phyloP scores from a whole-genome alignment of 805 yeast genomes.

The Grigorovia transvaalensis region DNA sequence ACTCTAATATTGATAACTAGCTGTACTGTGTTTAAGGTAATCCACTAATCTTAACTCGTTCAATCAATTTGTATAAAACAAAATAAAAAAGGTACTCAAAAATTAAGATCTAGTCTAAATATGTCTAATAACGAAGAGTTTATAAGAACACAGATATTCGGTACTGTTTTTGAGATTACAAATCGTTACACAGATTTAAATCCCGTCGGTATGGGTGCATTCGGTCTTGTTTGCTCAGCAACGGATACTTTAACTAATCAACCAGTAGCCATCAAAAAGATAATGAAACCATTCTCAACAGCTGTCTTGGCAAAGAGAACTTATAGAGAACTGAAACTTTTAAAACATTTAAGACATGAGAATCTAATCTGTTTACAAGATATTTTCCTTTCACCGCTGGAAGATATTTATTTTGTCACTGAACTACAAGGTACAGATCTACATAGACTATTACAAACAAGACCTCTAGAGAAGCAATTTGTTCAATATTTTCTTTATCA shows the following conservation, averaged over 20 bases:
- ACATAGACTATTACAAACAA: conserved; percentile 78
- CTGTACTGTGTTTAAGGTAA: no score
- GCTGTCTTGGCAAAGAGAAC: conserved; percentile 94
- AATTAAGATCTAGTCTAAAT: no score
- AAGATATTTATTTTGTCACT: conserved; percentile 92
- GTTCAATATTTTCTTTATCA: conserved; percentile 95
- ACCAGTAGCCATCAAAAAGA: conserved; percentile 93
- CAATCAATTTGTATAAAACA: no score
- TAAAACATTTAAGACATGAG: conserved; percentile 90
- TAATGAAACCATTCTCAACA: conserved; percentile 94
- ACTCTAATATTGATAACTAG: no score
- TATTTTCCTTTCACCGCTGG: conserved; percentile 86
- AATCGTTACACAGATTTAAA: conserved; percentile 81
- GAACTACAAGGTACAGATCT: conserved; percentile 95
- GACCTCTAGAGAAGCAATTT: conserved; percentile 93
- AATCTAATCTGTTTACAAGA: conserved; percentile 88
- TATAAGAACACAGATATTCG: conserved; percentile 79
- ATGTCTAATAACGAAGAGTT: conserved; percentile 33
- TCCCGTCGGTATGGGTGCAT: conserved; percentile 99
- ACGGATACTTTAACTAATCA: conserved; percentile 82
- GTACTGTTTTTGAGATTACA: conserved; percentile 90
- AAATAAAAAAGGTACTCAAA: no score
- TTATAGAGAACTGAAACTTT: conserved; percentile 84
- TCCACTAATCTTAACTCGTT: no score
- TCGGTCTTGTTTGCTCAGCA: conserved; percentile 96